These are phyloP conservation scores for Backusella mclennaniae DNA, from an alignment of 192 early-diverging fungal genomes.

Conservation along the genomic window DNA sequence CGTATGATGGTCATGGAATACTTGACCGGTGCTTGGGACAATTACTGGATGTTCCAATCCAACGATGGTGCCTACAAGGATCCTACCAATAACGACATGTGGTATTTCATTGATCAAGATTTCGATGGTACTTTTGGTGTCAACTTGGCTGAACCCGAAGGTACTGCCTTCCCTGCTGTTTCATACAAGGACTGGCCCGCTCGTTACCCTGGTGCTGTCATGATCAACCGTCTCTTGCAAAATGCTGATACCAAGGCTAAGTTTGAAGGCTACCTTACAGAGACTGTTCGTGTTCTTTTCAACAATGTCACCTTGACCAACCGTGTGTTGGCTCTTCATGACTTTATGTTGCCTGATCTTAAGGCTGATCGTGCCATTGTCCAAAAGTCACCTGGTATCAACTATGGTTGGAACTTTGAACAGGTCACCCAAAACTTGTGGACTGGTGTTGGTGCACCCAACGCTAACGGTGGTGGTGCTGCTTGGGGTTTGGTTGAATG, in stretches of 20 bases:
- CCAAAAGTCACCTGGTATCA: constrained; percentile 46
- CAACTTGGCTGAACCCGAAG: constrained; percentile 29
- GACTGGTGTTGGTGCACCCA: constrained; percentile 16
- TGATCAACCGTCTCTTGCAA: constrained; percentile 47
- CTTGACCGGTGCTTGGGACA: constrained; percentile 47
- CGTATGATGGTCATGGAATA: constrained; percentile 52
- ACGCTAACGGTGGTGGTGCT: constrained; percentile 35
- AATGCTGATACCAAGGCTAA: constrained; percentile 32
- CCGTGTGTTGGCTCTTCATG: constrained; percentile 43
- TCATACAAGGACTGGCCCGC: constrained; percentile 40
- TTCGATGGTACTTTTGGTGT: constrained; percentile 53
- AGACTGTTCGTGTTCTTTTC: constrained; percentile 44
- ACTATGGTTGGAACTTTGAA: constrained; percentile 41
- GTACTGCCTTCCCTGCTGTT: constrained; percentile 15
- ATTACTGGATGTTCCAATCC: constrained; percentile 45
- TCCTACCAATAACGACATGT: constrained; percentile 30
- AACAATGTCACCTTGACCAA: constrained; percentile 50
- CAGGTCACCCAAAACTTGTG: constrained; percentile 37
- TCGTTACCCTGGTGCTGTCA: constrained; percentile 34
- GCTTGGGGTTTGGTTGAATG: constrained; percentile 44
- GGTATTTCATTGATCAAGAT: constrained; percentile 49
- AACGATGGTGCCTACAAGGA: constrained; percentile 51
- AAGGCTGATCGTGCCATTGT: constrained; percentile 43
- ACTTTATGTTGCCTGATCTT: constrained; percentile 44
- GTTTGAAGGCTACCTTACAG: constrained; percentile 46